Evolutionary conservation across 768 basidiomycete species (phyloP), one percentile per base, ranked within the genome.

Genomic region (Lactarius akahatsu): DNA sequence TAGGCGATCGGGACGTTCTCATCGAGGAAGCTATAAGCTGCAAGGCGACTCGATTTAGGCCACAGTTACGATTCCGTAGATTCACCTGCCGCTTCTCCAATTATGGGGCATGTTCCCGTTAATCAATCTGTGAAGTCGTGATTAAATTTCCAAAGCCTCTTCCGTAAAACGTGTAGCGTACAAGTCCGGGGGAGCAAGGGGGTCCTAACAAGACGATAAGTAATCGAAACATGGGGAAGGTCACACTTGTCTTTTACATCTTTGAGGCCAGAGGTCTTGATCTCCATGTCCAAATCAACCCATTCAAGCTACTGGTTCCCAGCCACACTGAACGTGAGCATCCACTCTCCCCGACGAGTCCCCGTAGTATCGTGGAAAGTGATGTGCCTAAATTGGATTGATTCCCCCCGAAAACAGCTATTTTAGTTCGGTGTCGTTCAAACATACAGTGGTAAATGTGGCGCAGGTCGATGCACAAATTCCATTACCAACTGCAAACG

Each of bases 391-490:
- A 76, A 85, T 69, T 85, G 74, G 54, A 85, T 74, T 38, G 73
- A 62, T 68, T 79, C 15, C 83, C 83, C 11, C 85, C 84, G 60
- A 85, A 85, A 11, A 83, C 72, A 9, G 79, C 83, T 26, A 81
- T 81, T 70, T 80, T 82, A 4, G 79, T 81, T 1, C 75, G 67
- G 67, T 84, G 81, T 8, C 75, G 72, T 69, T 86, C 85, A 38
- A 76, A 75, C 84, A 86, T 84, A 83, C 61, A 0, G 84, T 85
- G 54, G 77, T 80, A 70, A 86, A 86, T 77, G 82, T 78, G 0
- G 85, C 81, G 63, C 85, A 86, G 1, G 85, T 84, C 4, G 83
- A 85, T 16, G 83, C 84, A 62, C 85, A 86, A 15, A 26, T 26
- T 15, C 68, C 70, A 34, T 66, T 72, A 34, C 62, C 60, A 40